These are phyloP conservation scores for Anthoceros angustus DNA, from an alignment of 225 moss, liverwort and hornwort genomes.

Conservation along the genomic window DNA sequence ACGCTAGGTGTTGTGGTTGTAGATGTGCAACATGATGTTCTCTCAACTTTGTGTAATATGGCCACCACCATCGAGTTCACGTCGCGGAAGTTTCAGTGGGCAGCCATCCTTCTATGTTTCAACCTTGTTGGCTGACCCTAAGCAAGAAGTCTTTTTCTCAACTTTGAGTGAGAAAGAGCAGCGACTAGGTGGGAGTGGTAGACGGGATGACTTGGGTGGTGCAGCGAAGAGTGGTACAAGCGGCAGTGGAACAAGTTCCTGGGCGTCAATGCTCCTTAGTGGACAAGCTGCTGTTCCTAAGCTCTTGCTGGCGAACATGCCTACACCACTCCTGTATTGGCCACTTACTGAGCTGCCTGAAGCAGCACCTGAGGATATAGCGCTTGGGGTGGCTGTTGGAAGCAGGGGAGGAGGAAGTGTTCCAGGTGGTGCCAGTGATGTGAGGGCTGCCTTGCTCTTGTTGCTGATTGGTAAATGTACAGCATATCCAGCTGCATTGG, in stretches of 20 bases:
- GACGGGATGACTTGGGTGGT: slow-evolving; percentile 26
- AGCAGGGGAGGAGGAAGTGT: slow-evolving; percentile 91
- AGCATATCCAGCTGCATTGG: slow-evolving; percentile 78
- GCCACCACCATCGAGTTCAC: slow-evolving; percentile 35
- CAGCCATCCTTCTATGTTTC: slow-evolving; percentile 13
- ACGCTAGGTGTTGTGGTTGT: slow-evolving; percentile 9
- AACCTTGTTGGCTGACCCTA: slow-evolving; percentile 13
- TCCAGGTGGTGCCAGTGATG: slow-evolving; percentile 85
- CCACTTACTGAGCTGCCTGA: slow-evolving; percentile 92
- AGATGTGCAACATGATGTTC: slow-evolving; percentile 99
- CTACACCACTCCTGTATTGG: slow-evolving; percentile 94
- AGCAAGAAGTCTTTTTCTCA: slow-evolving; percentile 22
- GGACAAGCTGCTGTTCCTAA: slow-evolving; percentile 90
- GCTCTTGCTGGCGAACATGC: slow-evolving; percentile 87
- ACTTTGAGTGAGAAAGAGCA: slow-evolving; percentile 27
- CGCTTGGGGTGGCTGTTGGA: slow-evolving; percentile 85
- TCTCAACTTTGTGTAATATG: slow-evolving; percentile 86
- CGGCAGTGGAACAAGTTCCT: slow-evolving; percentile 30
- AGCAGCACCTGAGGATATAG: slow-evolving; percentile 81
- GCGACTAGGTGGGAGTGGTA: slow-evolving; percentile 23
- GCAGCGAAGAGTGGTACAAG: slow-evolving; percentile 16
- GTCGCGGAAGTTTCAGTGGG: slow-evolving; percentile 10
- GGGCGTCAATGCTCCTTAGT: slow-evolving; percentile 80
- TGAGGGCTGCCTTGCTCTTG: slow-evolving; percentile 75
- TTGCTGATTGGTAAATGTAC: slow-evolving; percentile 95